Conservation (phyloP, 1,284 basidiomycete species). For the Ganoderma resinaceum region DNA sequence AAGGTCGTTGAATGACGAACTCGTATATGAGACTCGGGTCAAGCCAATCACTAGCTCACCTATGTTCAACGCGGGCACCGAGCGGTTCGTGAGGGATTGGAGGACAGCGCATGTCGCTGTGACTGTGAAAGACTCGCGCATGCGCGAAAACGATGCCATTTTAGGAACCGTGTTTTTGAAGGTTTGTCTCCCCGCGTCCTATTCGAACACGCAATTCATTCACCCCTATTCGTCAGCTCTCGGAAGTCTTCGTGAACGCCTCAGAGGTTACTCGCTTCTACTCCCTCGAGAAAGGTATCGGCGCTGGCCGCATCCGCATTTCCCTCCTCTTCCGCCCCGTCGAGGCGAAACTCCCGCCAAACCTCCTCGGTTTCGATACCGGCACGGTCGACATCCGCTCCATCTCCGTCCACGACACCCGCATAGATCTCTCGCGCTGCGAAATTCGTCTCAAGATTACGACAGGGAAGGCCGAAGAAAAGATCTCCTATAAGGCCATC, state of each 20-base stretch:
- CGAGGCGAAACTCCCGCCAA: conserved; percentile 60
- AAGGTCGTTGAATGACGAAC: conserved; percentile 63
- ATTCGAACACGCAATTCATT: neutral
- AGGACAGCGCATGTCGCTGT: conserved; percentile 63
- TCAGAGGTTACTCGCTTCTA: conserved; percentile 57
- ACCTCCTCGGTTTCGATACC: conserved; percentile 70
- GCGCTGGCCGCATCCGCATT: conserved; percentile 56
- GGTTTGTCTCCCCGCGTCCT: conserved; percentile 26
- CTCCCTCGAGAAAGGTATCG: conserved; percentile 60
- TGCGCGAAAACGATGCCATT: conserved; percentile 69
- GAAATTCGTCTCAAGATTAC: conserved; percentile 42
- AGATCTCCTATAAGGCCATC: conserved; percentile 51
- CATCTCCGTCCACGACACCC: conserved; percentile 39
- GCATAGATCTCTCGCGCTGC: conserved; percentile 39
- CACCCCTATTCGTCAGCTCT: conserved; percentile 35
- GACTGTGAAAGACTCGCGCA: conserved; percentile 61
- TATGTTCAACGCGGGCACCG: conserved; percentile 72
- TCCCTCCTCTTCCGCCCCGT: conserved; percentile 63
- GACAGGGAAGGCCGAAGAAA: conserved; percentile 36
- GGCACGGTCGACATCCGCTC: conserved; percentile 61
- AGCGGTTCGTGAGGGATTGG: conserved; percentile 71
- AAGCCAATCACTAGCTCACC: conserved; percentile 65
- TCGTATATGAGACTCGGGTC: conserved; percentile 50
- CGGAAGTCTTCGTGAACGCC: conserved; percentile 47
- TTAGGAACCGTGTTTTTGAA: conserved; percentile 63